phyloP scores from a whole-genome alignment of 2,329 filamentous ascomycete species.

The Ophiostoma ulmi region DNA sequence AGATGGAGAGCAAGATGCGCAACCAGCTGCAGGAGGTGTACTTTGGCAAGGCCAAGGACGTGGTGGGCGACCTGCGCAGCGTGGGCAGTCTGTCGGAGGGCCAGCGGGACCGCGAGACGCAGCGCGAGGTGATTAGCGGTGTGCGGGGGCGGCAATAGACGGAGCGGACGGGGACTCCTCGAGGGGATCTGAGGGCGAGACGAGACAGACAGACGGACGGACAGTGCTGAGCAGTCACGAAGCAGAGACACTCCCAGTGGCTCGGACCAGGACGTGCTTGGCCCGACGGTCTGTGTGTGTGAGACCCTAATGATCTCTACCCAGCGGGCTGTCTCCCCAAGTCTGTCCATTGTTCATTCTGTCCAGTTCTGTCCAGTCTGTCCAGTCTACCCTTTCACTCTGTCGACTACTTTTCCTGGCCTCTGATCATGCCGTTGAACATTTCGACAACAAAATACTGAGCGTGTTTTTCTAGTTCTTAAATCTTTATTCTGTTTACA shows the following conservation, averaged over 20 bases:
- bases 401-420: neutral
- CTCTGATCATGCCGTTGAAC: neutral
- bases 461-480: neutral
- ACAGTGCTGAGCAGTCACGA: neutral
- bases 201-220: too few species aligned
- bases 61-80: constrained; percentile 90
- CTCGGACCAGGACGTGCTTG: neutral
- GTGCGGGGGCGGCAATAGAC: constrained; percentile 39
- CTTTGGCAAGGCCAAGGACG: constrained; percentile 98
- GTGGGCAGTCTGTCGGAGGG: constrained; percentile 77
- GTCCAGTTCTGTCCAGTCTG: neutral
- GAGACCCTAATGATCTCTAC: neutral
- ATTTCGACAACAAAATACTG: neutral
- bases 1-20: constrained; percentile 99
- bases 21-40: constrained; percentile 98
- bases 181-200: neutral
- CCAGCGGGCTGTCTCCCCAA: too few species aligned
- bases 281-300: neutral
- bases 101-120: constrained; percentile 75
- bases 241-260: neutral
- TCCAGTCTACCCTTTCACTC: neutral
- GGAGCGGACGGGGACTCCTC: too few species aligned
- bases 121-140: constrained; percentile 77
- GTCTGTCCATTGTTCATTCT: too few species aligned
- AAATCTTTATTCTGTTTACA: neutral